Conservation (phyloP, 305 asterid genomes). For the Rubia occidens region DNA sequence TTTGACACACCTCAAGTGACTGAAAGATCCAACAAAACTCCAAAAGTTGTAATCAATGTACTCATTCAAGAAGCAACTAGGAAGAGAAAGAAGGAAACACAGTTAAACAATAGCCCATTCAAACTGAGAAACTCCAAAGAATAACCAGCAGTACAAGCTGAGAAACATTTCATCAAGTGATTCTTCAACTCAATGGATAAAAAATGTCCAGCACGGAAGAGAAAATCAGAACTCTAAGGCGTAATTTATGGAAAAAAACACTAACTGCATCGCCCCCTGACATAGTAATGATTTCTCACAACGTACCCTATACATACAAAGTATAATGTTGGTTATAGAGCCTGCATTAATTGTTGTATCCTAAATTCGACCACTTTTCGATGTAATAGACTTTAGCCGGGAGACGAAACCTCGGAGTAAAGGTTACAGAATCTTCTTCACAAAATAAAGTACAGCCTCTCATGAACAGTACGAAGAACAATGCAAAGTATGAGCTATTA, state of each 20-base stretch:
- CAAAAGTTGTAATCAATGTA: not conserved
- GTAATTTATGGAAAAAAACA: not conserved
- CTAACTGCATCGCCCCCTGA: not conserved
- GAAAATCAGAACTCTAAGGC: not conserved
- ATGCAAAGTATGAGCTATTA: constrained; percentile 10
- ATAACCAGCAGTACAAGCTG: not conserved
- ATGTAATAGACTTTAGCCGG: not conserved
- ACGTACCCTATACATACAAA: constrained; percentile 13
- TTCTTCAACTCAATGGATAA: not conserved
- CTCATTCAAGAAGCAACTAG: not conserved
- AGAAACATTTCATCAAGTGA: not conserved
- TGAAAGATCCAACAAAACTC: not conserved
- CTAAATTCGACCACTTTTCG: constrained; percentile 3
- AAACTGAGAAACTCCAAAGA: not conserved
- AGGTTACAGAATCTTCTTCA: not conserved
- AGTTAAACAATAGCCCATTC: not conserved
- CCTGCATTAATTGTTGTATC: constrained; percentile 2
- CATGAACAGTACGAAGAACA: constrained; percentile 6
- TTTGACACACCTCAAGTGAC: not conserved
- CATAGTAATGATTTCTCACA: constrained; percentile 3
- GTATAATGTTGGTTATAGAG: not conserved
- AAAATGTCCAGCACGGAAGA: not conserved
- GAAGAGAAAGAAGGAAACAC: not conserved
- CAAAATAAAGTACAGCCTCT: not conserved
- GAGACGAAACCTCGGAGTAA: constrained; percentile 8